These are phyloP conservation scores for Starmerella potacharoeniae DNA, from an alignment of 805 yeast genomes.

Conservation along the genomic window DNA sequence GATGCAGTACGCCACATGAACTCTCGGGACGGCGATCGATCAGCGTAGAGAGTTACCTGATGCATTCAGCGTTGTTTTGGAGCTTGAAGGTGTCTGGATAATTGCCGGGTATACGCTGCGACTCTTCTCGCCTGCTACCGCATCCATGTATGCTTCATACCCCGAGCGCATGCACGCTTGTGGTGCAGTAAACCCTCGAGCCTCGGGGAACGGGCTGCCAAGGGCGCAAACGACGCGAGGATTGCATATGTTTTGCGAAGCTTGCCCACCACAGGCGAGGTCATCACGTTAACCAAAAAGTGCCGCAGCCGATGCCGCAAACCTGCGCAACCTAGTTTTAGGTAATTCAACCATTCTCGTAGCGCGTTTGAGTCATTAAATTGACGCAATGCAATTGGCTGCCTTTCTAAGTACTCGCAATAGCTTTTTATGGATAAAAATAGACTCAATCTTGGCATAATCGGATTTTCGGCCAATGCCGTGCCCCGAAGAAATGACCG, in stretches of 20 bases:
- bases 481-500: no score
- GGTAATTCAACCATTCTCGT: no score
- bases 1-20: not conserved
- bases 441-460: no score
- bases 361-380: no score
- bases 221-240: not conserved
- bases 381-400: no score
- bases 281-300: not conserved
- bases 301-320: no score
- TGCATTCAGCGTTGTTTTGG: not conserved
- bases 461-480: no score
- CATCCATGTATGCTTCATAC: not conserved
- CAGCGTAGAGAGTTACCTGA: not conserved
- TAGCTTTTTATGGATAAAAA: no score
- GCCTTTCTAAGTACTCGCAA: no score
- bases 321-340: no score
- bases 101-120: not conserved
- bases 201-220: slow-evolving; percentile 4
- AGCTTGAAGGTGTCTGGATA: not conserved
- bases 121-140: not conserved
- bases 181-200: not conserved
- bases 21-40: not conserved
- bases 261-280: not conserved
- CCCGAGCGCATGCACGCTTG: not conserved
- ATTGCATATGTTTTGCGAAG: not conserved